phyloP scores from a whole-genome alignment of 179 eudicot genomes.

The Actinidia chinensis region DNA sequence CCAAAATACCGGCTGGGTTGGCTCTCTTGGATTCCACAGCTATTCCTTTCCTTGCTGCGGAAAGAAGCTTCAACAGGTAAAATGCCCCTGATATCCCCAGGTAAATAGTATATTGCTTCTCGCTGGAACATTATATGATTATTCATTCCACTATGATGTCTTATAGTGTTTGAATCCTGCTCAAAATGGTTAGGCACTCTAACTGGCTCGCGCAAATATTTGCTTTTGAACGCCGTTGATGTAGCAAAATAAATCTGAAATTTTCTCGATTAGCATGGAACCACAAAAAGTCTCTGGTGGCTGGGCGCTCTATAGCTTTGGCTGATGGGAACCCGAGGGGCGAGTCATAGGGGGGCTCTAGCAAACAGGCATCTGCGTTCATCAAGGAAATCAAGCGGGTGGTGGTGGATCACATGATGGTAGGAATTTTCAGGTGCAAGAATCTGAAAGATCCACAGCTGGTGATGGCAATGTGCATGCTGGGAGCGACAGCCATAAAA shows the following conservation, averaged over 20 bases:
- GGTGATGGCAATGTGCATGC: slow-evolving; percentile 58
- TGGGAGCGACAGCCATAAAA: slow-evolving; percentile 62
- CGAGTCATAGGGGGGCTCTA: slow-evolving; percentile 50
- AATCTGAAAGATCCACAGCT: slow-evolving; percentile 65
- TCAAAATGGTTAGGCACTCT: slow-evolving; percentile 67
- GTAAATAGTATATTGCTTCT: slow-evolving; percentile 30
- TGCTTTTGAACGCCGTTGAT: slow-evolving; percentile 97
- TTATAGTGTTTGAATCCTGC: slow-evolving; percentile 3
- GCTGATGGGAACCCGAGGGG: slow-evolving; percentile 56
- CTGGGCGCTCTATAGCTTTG: slow-evolving; percentile 47
- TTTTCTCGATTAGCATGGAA: slow-evolving; percentile 72
- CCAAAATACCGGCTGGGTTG: slow-evolving; percentile 95
- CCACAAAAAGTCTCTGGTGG: slow-evolving; percentile 57
- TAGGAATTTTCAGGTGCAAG: slow-evolving; percentile 68
- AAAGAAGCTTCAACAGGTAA: too few species aligned
- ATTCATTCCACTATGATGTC: background rate
- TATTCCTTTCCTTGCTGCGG: slow-evolving; percentile 90
- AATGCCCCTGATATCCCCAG: too few species aligned
- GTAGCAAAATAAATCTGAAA: slow-evolving; percentile 95
- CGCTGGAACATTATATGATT: background rate
- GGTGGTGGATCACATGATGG: slow-evolving; percentile 65
- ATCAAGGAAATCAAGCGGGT: slow-evolving; percentile 55
- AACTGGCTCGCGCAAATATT: slow-evolving; percentile 97
- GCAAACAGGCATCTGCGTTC: slow-evolving; percentile 69
- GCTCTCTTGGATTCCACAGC: slow-evolving; percentile 99